These are phyloP conservation scores for Oryza meridionalis DNA, from an alignment of 176 grass and related monocot genomes.

Conservation along the genomic window DNA sequence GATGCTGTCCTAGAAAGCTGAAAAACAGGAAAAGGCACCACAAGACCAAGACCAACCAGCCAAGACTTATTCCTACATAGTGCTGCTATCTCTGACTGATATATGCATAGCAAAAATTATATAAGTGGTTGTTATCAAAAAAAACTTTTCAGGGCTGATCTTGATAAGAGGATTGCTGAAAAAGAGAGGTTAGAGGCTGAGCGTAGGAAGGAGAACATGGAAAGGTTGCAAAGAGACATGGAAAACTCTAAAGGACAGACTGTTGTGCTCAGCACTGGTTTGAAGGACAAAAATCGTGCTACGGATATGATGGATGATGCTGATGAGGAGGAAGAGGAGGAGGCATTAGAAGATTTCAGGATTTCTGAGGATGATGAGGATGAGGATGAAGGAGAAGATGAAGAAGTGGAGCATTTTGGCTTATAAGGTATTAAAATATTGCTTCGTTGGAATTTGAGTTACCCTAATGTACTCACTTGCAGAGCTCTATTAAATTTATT, in stretches of 20 bases:
- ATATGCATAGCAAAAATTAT: neutral
- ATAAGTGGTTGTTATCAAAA: conserved; percentile 20
- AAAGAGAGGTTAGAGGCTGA: conserved; percentile 78
- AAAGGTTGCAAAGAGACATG: conserved; percentile 83
- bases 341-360: conserved; percentile 49
- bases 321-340: conserved; percentile 73
- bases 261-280: conserved; percentile 83
- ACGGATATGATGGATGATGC: conserved; percentile 63
- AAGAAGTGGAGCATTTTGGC: conserved; percentile 71
- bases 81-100: conserved; percentile 13
- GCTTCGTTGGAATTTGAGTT: neutral
- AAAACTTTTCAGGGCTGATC: conserved; percentile 67
- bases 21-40: too few relatives aligned
- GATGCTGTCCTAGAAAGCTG: too few relatives aligned
- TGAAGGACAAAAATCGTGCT: conserved; percentile 62
- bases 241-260: conserved; percentile 88
- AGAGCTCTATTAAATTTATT: neutral
- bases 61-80: too few relatives aligned
- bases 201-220: conserved; percentile 74
- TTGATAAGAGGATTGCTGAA: conserved; percentile 91
- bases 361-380: conserved; percentile 76
- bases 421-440: conserved; percentile 52
- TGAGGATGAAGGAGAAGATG: conserved; percentile 77
- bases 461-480: neutral
- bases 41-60: too few relatives aligned